Conservation (phyloP, 441 rosid genomes). For the Dalechampia spathulata region DNA sequence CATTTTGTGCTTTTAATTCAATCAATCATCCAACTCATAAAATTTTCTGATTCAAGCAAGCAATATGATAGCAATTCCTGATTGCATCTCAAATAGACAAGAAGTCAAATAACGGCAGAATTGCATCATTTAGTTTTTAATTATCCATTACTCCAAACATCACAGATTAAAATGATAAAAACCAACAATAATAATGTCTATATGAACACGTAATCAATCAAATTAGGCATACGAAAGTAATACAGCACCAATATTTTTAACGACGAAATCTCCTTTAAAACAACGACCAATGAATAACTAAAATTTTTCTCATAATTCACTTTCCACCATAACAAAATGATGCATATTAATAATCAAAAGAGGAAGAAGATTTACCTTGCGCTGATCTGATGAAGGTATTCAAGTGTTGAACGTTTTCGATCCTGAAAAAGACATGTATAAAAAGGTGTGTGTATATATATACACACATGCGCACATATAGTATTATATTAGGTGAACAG, state of each 20-base stretch:
- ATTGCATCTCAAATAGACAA: background rate
- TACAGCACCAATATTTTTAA: too few species aligned
- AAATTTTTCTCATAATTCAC: too few species aligned
- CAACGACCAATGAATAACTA: background rate
- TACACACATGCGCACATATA: too few species aligned
- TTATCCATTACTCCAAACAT: background rate
- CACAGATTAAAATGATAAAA: too few species aligned
- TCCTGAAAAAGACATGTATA: background rate
- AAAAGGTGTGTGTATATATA: too few species aligned
- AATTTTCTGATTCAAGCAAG: background rate
- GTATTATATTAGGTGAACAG: too few species aligned
- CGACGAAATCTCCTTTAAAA: background rate
- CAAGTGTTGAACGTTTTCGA: background rate
- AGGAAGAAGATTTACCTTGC: background rate
- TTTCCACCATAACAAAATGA: too few species aligned
- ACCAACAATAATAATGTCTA: too few species aligned
- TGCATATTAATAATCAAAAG: background rate
- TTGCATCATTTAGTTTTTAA: background rate
- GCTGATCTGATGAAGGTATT: background rate
- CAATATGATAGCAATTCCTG: background rate
- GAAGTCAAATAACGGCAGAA: background rate
- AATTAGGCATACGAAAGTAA: too few species aligned
- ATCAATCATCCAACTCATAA: background rate
- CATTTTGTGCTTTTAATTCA: slow-evolving; percentile 21
- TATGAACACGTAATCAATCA: too few species aligned